Base-by-base conservation (phyloP, 2,329 filamentous ascomycete genomes). In the Aspergillus sp. region DNA sequence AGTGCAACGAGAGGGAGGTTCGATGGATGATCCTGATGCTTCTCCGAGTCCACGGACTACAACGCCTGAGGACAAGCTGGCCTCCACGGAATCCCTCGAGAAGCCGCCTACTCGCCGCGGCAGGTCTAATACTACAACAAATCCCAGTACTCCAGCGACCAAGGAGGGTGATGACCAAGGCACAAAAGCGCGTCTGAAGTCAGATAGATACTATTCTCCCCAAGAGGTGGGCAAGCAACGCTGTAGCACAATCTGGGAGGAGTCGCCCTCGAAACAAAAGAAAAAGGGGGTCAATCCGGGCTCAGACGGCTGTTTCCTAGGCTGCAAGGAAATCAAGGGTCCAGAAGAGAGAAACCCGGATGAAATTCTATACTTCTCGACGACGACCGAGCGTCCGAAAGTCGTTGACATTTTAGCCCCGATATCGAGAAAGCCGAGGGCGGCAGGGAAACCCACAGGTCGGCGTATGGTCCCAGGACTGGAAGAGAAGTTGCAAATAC, bases 281-380 rank as follows among this genome's bases (percentile, higher is more conserved):
- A 54, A 53, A n/a, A 49, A 55, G 32, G 44, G 49, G 29, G 43
- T 46, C 7, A 50, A 53, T 5, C 45, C 51, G 10, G 57, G 59
- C 26, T 48, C 53, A 1, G 64, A 66, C 26, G 64, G 65, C 7
- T 66, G 64, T 63, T 68, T 68, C 63, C 64, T 69, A 63, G 65
- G 65, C 7, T 68, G 65, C 57, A 65, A 62, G 48, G 64, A 65
- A 42, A 67, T 68, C 46, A 62, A 65, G 39, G 56, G 59, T 8
- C 57, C 59, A 7, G 50, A 52, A 30, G 57, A 64, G 36, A 66
- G 61, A 41, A 66, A 65, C 35, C 65, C 64, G 26, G 65, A 68
- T 59, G 65, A 67, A 32, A 64, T 68, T 8, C 50, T 66, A 7
- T 55, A 62, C 5, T 67, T 68, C 48, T 59, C 62, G 9, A 57